phyloP scores from a whole-genome alignment of 2,329 filamentous ascomycete species.

The Chaetomium strumarium region DNA sequence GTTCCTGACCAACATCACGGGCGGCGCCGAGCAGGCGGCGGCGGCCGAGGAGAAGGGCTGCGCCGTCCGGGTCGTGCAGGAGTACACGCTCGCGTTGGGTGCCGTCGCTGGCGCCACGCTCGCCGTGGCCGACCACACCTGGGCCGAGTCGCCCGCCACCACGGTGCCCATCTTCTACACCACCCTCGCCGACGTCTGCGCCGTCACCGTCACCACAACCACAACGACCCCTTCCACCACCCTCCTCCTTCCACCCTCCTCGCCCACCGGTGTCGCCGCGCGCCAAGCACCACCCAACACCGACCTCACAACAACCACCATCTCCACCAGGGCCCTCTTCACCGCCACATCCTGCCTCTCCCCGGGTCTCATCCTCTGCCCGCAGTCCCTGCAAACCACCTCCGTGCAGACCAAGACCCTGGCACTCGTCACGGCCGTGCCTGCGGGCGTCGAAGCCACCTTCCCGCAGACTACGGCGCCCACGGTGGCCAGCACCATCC shows the following conservation, averaged over 20 bases:
- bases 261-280: constrained; percentile 1
- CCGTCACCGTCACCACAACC: constrained; percentile 22
- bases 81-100: constrained; percentile 47
- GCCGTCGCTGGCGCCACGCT: constrained; percentile 49
- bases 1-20: constrained; percentile 47
- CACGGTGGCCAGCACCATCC: constrained; percentile 30
- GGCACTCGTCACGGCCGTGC: constrained; percentile 37
- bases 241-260: background rate
- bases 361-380: constrained; percentile 42
- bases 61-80: constrained; percentile 40
- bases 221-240: constrained; percentile 13
- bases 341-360: constrained; percentile 41
- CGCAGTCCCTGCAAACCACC: constrained; percentile 43
- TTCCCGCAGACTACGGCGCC: constrained; percentile 35
- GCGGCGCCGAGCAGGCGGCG: constrained; percentile 25
- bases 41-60: constrained; percentile 39
- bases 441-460: constrained; percentile 32
- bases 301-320: constrained; percentile 35
- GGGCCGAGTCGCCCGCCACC: constrained; percentile 44
- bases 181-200: constrained; percentile 41
- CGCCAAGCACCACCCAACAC: constrained; percentile 17
- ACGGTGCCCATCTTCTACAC: constrained; percentile 49
- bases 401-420: constrained; percentile 33
- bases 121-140: constrained; percentile 37
- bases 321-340: constrained; percentile 36